phyloP scores from a whole-genome alignment of 1,284 basidiomycete genomes.

The Sporisorium exsertum region DNA sequence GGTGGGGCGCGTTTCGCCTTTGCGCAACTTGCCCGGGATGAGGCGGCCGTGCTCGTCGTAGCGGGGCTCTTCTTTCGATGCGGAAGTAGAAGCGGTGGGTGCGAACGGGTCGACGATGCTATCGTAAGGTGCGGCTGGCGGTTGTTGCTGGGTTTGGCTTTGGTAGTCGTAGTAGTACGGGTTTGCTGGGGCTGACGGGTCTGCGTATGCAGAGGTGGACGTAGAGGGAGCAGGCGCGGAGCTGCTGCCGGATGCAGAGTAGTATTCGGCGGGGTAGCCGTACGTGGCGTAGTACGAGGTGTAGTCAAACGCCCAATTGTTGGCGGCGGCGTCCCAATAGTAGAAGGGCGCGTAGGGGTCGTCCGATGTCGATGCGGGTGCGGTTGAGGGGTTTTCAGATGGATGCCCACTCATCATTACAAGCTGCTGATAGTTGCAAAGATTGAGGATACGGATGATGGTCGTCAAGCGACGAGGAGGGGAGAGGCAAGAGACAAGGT shows the following conservation, averaged over 20 bases:
- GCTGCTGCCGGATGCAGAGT: slow-evolving; percentile 35
- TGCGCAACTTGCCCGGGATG: slow-evolving; percentile 69
- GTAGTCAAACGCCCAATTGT: slow-evolving; percentile 68
- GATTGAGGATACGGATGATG: slow-evolving; percentile 1
- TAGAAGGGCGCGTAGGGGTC: slow-evolving; percentile 68
- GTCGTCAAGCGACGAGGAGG: not conserved
- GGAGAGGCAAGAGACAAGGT: not conserved
- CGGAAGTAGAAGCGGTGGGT: slow-evolving; percentile 9
- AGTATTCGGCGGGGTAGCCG: slow-evolving; percentile 54
- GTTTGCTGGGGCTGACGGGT: slow-evolving; percentile 12
- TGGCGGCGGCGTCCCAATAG: slow-evolving; percentile 63
- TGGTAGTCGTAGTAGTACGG: slow-evolving; percentile 28
- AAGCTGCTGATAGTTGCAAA: not conserved
- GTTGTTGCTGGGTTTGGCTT: slow-evolving; percentile 1
- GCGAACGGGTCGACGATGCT: slow-evolving; percentile 15
- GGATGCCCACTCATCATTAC: slow-evolving; percentile 5
- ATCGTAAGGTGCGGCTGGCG: not conserved
- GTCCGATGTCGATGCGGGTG: slow-evolving; percentile 19
- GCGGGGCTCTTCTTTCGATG: slow-evolving; percentile 11
- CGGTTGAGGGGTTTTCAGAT: slow-evolving; percentile 11
- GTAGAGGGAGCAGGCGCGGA: slow-evolving; percentile 17
- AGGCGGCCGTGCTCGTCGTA: slow-evolving; percentile 38
- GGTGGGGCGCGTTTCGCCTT: slow-evolving; percentile 91
- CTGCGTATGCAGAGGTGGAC: slow-evolving; percentile 10
- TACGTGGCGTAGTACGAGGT: slow-evolving; percentile 61